These are phyloP conservation scores for Acmispon strigosus DNA, from an alignment of 306 rosid species.

Conservation along the genomic window DNA sequence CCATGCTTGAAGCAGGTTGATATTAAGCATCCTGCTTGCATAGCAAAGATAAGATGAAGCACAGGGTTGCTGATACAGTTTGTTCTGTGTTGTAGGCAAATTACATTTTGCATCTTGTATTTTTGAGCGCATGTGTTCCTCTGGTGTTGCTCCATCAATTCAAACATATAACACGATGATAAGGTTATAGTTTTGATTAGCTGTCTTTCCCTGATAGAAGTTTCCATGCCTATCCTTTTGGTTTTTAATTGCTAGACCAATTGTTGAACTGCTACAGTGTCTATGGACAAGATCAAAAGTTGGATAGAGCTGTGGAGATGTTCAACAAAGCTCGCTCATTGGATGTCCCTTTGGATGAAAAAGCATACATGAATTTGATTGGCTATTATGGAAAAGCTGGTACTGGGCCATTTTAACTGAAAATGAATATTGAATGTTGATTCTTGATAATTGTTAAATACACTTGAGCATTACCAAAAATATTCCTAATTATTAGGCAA, in stretches of 20 bases:
- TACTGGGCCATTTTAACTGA: constrained; percentile 22
- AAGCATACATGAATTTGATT: constrained; percentile 70
- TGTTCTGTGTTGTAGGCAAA: constrained; percentile 50
- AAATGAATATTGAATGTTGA: background rate
- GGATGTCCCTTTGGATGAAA: constrained; percentile 60
- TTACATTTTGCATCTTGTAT: constrained; percentile 63
- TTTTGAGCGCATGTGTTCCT: constrained; percentile 60
- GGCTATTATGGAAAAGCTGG: constrained; percentile 90
- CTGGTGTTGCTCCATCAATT: constrained; percentile 65
- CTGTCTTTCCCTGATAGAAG: background rate
- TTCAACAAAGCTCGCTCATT: constrained; percentile 51
- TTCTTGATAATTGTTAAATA: constrained; percentile 9
- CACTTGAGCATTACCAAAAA: too few species aligned
- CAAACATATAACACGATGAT: constrained; percentile 91
- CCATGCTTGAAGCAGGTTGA: constrained; percentile 86
- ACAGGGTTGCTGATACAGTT: constrained; percentile 30
- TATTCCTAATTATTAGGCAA: too few species aligned
- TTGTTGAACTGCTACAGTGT: constrained; percentile 49
- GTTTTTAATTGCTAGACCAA: constrained; percentile 9
- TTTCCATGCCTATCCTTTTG: background rate
- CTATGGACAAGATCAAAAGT: constrained; percentile 71
- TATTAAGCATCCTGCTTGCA: constrained; percentile 14
- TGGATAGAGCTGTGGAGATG: constrained; percentile 75
- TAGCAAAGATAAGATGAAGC: background rate
- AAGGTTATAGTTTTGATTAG: constrained; percentile 44